Evolutionary conservation across 768 basidiomycete species (phyloP).

Genomic region (Boletus sp.): DNA sequence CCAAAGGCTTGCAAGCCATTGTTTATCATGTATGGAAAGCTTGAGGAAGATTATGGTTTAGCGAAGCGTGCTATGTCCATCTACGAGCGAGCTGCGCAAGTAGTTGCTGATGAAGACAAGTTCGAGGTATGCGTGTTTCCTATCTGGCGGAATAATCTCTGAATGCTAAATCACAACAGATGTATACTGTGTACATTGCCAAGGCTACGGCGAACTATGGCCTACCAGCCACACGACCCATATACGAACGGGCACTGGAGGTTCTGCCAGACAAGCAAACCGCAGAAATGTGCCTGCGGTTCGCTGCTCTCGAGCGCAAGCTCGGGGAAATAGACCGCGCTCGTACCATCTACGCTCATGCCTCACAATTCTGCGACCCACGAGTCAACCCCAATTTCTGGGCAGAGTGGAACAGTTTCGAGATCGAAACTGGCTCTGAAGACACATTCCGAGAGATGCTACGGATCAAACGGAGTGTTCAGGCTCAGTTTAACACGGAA

Average conservation of each 20-base stretch:
- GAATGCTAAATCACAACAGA: constrained; percentile 44
- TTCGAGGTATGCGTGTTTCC: constrained; percentile 68
- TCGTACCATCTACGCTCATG: constrained; percentile 94
- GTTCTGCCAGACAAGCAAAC: constrained; percentile 91
- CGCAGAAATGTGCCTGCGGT: constrained; percentile 96
- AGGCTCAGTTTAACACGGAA: constrained; percentile 98
- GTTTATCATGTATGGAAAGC: constrained; percentile 93
- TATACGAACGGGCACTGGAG: constrained; percentile 95
- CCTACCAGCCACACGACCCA: constrained; percentile 91
- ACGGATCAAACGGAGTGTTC: constrained; percentile 96
- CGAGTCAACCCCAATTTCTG: constrained; percentile 90
- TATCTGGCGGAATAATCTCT: background rate
- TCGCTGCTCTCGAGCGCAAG: constrained; percentile 94
- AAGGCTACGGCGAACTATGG: constrained; percentile 97
- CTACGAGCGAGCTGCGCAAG: constrained; percentile 88
- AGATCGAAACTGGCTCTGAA: constrained; percentile 97
- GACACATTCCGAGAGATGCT: constrained; percentile 97
- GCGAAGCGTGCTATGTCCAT: constrained; percentile 96
- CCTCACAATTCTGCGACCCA: constrained; percentile 98
- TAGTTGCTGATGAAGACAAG: constrained; percentile 86
- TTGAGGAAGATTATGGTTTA: constrained; percentile 93
- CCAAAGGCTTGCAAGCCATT: constrained; percentile 92
- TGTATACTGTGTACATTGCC: constrained; percentile 96
- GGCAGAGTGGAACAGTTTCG: constrained; percentile 96
- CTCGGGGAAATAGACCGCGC: constrained; percentile 99